These are phyloP conservation scores for Dovyalis caffra DNA, from an alignment of 345 rosid species.

Conservation along the genomic window DNA sequence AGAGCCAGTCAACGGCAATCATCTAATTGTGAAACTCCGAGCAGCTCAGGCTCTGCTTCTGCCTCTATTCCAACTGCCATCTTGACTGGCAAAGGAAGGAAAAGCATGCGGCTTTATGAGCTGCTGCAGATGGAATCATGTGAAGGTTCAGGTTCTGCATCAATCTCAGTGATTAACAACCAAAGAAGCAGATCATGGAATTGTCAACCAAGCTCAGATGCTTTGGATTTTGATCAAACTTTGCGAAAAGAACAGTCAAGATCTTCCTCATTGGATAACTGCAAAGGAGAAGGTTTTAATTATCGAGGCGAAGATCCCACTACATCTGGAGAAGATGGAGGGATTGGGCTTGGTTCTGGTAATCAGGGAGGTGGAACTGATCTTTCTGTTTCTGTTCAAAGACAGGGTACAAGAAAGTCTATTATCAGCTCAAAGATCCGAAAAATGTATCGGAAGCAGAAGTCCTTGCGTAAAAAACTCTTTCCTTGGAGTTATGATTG, in stretches of 20 bases:
- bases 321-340: slow-evolving; percentile 72
- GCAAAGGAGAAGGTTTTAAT: slow-evolving; percentile 32
- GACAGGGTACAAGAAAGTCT: slow-evolving; percentile 54
- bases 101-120: slow-evolving; percentile 82
- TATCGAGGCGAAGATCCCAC: slow-evolving; percentile 60
- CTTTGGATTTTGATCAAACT: slow-evolving; percentile 24
- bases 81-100: slow-evolving; percentile 55
- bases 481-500: slow-evolving; percentile 98
- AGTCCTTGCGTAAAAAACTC: slow-evolving; percentile 82
- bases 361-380: slow-evolving; percentile 29
- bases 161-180: slow-evolving; percentile 25
- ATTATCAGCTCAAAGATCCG: slow-evolving; percentile 60
- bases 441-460: slow-evolving; percentile 74
- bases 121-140: slow-evolving; percentile 72
- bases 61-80: slow-evolving; percentile 40
- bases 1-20: slow-evolving; percentile 29
- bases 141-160: slow-evolving; percentile 37
- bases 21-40: slow-evolving; percentile 24
- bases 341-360: slow-evolving; percentile 35
- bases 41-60: slow-evolving; percentile 27
- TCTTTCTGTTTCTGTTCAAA: slow-evolving; percentile 41
- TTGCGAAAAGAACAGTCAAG: slow-evolving; percentile 23
- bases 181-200: slow-evolving; percentile 27
- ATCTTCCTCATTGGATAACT: slow-evolving; percentile 29
- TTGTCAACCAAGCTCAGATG: slow-evolving; percentile 31